A percentile compares a stretch with the other conserved stretches of the same genome.
These are phyloP conservation scores for Cladophialophora yegresii DNA, from an alignment of 2,329 filamentous ascomycete genomes.

Conservation along the genomic window DNA sequence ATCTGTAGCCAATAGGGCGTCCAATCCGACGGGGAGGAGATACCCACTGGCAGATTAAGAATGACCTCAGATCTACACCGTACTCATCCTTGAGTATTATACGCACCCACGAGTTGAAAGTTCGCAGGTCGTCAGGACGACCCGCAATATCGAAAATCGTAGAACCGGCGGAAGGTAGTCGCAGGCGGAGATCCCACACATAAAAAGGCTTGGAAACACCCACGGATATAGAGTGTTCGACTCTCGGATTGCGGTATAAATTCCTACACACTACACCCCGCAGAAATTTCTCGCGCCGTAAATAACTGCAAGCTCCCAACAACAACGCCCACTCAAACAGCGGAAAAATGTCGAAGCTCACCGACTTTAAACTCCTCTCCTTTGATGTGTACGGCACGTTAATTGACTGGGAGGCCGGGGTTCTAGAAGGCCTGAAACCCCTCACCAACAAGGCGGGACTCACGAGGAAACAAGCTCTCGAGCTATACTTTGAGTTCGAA, in stretches of 20 bases:
- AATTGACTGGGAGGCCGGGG: slow-evolving; percentile 72
- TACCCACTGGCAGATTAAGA: background rate
- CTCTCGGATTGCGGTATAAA: background rate
- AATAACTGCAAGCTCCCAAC: background rate
- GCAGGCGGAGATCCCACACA: background rate
- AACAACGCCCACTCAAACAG: background rate
- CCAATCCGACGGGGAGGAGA: background rate
- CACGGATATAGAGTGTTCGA: background rate
- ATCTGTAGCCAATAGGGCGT: background rate
- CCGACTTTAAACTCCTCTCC: slow-evolving; percentile 48
- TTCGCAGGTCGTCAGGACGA: background rate
- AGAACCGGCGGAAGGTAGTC: background rate
- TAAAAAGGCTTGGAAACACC: background rate
- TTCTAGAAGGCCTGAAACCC: slow-evolving; percentile 40
- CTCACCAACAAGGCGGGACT: slow-evolving; percentile 11
- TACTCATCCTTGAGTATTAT: background rate
- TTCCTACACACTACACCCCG: background rate
- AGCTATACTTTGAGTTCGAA: slow-evolving; percentile 14
- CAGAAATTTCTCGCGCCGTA: background rate
- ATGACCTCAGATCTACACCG: background rate
- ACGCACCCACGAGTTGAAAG: background rate
- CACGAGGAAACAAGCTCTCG: slow-evolving; percentile 9
- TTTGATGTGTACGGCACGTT: slow-evolving; percentile 82
- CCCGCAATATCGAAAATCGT: background rate
- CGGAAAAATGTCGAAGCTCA: slow-evolving; percentile 33